Base-by-base conservation (phyloP, 108 stramenopile genomes). In the Schizochytrium sp. region DNA sequence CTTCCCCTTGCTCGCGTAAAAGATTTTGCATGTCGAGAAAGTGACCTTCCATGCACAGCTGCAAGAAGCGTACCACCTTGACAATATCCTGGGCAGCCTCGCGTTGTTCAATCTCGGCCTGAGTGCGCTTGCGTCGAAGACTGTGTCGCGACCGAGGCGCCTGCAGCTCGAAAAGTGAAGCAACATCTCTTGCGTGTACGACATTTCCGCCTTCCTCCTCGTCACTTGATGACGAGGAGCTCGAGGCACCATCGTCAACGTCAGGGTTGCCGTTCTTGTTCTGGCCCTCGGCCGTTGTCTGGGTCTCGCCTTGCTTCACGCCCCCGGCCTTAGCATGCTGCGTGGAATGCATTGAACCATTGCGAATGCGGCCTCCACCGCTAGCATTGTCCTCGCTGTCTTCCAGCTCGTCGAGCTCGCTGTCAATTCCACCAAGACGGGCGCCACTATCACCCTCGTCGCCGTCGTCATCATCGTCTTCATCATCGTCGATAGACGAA, bases 11-110 rank as follows among this genome's bases (percentile, higher is more conserved):
- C 51, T 91, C 92, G 57, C 92, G 88, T 47, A 91, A 44, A 47
- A 92, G 91, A 41, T 90, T 88, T 58, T 92, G 92, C 83, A 91
- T 92, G 5, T 44, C 44, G 23, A 89, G 63, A 55, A 69, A 92
- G 60, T 92, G 92, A 5, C 92, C 92, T 51, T 92, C 92, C 59
- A 72, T 72, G 72, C 88, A 89, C 18, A 92, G 89, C 89, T 92
- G 92, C 23, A 92, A 51, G 28, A 91, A 91, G 25, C 92, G 90
- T 23, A 92, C 88, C 5, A 91, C 57, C 23, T 83, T 90, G 69
- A 87, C 76, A 53, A 83, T 83, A 45, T 83, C 76, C 2, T 53
- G 76, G 1, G 76, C 45, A 21, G 19, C 51, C 51, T 83, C 19
- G 16, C 23, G 44, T 83, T 83, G 76, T 4, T 83, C 48, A 1